phyloP scores from a whole-genome alignment of 768 basidiomycete genomes.

The Harrya chromipes region DNA sequence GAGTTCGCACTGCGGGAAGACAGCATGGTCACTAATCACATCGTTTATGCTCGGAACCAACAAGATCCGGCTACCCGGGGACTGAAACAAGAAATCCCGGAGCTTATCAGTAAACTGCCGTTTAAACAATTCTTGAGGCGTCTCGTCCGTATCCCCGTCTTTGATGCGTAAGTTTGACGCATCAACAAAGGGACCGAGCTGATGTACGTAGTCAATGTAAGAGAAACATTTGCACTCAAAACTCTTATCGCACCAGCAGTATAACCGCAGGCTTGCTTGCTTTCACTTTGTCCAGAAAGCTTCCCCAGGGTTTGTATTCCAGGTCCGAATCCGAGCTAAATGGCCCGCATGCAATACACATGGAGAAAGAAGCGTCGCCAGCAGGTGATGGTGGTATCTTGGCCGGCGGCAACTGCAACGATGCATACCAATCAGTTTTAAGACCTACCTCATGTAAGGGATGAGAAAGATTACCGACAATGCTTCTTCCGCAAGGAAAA shows the following conservation, averaged over 20 bases:
- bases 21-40: slow-evolving; percentile 71
- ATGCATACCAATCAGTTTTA: not conserved
- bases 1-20: slow-evolving; percentile 80
- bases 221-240: not conserved
- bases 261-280: slow-evolving; percentile 68
- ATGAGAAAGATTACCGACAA: slow-evolving; percentile 55
- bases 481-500: slow-evolving; percentile 82
- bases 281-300: slow-evolving; percentile 60
- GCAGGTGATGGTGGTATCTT: slow-evolving; percentile 41
- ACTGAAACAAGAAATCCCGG: slow-evolving; percentile 50
- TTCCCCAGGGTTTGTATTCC: slow-evolving; percentile 65
- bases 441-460: not conserved
- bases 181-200: slow-evolving; percentile 95
- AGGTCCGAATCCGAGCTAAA: slow-evolving; percentile 80
- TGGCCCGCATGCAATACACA: slow-evolving; percentile 82
- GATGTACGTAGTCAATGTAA: not conserved
- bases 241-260: slow-evolving; percentile 56
- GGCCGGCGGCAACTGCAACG: slow-evolving; percentile 60
- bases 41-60: slow-evolving; percentile 84
- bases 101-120: slow-evolving; percentile 59
- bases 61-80: slow-evolving; percentile 69
- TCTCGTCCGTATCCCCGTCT: slow-evolving; percentile 65
- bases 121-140: slow-evolving; percentile 67
- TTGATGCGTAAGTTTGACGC: slow-evolving; percentile 69
- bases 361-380: slow-evolving; percentile 49